These are phyloP conservation scores for Ustilago curta DNA, from an alignment of 1,284 basidiomycete species.

Conservation along the genomic window DNA sequence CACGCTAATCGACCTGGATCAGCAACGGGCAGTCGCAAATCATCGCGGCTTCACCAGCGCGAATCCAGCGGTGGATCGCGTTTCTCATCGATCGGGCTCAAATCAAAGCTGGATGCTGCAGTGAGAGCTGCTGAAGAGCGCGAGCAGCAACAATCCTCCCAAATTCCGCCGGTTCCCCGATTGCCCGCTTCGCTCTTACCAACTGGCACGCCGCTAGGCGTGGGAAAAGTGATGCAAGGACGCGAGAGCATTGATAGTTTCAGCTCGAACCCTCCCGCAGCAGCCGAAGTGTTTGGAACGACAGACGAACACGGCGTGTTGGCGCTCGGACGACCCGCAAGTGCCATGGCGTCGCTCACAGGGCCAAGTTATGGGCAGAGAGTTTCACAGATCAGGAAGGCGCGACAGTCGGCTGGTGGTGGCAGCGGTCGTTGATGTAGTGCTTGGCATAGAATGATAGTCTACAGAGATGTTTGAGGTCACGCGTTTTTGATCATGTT, in stretches of 20 bases:
- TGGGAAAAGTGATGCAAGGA: slow-evolving; percentile 10
- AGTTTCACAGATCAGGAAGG: slow-evolving; percentile 32
- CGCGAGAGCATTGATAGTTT: slow-evolving; percentile 37
- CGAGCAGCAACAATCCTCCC: slow-evolving; percentile 11
- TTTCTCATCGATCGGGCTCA: slow-evolving; percentile 35
- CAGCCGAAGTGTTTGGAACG: not conserved
- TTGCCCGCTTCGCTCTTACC: slow-evolving; percentile 38
- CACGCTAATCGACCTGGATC: slow-evolving; percentile 10
- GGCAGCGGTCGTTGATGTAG: slow-evolving; percentile 10
- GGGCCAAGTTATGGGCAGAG: slow-evolving; percentile 44
- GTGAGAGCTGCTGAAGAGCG: slow-evolving; percentile 31
- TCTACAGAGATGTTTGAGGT: too few relatives aligned
- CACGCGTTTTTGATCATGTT: too few relatives aligned
- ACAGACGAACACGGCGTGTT: not conserved
- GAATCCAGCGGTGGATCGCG: slow-evolving; percentile 41
- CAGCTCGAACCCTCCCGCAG: slow-evolving; percentile 15
- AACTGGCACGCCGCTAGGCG: slow-evolving; percentile 5
- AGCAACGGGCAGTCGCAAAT: slow-evolving; percentile 26
- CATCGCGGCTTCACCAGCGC: slow-evolving; percentile 35
- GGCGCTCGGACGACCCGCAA: not conserved
- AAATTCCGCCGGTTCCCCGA: slow-evolving; percentile 15
- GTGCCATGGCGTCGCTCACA: not conserved
- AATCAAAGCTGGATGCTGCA: slow-evolving; percentile 41
- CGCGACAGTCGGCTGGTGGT: slow-evolving; percentile 31
- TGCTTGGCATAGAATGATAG: not conserved